Evolutionary conservation across 2,329 filamentous ascomycete species (phyloP).

Genomic region (Clonostachys byssicola): DNA sequence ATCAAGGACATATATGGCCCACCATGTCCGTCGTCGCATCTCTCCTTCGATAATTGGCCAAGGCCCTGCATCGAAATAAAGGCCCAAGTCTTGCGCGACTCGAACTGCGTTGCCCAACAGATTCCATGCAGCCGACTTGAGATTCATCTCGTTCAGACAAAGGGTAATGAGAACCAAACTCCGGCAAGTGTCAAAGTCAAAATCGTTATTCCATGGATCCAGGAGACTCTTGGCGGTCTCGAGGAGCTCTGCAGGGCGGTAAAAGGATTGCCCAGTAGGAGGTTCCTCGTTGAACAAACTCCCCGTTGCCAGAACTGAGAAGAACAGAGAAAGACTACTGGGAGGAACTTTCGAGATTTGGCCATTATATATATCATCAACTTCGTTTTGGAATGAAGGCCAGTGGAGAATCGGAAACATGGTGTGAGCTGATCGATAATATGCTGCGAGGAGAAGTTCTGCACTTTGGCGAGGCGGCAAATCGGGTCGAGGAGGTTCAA

Average conservation of each 20-base stretch:
- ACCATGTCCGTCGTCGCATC: constrained; percentile 87
- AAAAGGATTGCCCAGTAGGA: constrained; percentile 46
- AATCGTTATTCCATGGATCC: constrained; percentile 78
- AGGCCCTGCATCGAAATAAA: constrained; percentile 71
- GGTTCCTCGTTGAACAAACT: constrained; percentile 60
- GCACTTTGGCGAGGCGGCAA: constrained; percentile 67
- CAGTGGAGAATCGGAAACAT: constrained; percentile 86
- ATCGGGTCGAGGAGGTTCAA: constrained; percentile 53
- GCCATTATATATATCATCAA: constrained; percentile 73
- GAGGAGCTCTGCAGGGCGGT: constrained; percentile 59
- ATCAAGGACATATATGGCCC: constrained; percentile 89
- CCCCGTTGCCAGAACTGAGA: constrained; percentile 78
- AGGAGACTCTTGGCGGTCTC: constrained; percentile 66
- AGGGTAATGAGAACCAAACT: constrained; percentile 70
- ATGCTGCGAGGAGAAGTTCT: constrained; percentile 71
- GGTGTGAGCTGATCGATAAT: constrained; percentile 72
- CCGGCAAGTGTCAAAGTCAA: constrained; percentile 71
- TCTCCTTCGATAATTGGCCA: constrained; percentile 77
- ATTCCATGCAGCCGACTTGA: constrained; percentile 79
- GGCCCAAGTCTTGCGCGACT: constrained; percentile 76
- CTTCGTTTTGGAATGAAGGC: constrained; percentile 73
- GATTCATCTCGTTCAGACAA: constrained; percentile 80
- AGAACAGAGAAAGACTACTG: constrained; percentile 77
- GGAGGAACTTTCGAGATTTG: constrained; percentile 53
- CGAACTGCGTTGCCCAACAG: constrained; percentile 80